These are phyloP conservation scores for Vinca minor DNA, from an alignment of 257 asterid genomes.

Conservation along the genomic window DNA sequence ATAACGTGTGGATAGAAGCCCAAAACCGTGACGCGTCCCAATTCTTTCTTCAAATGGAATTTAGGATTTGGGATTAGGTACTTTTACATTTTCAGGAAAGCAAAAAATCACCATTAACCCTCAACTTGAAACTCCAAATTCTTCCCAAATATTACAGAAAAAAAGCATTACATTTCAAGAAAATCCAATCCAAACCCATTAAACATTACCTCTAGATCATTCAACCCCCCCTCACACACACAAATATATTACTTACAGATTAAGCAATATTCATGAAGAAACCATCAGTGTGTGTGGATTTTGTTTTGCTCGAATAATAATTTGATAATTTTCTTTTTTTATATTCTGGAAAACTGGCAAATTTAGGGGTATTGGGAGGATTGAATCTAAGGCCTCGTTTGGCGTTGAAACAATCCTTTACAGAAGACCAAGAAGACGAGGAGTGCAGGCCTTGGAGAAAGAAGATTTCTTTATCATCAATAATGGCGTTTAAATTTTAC, in stretches of 20 bases:
- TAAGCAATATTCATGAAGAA: too few relatives aligned
- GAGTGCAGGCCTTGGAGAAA: slow-evolving; percentile 81
- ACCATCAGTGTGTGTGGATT: slow-evolving; percentile 6
- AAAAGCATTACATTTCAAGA: neutral
- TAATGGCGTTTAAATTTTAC: slow-evolving; percentile 56
- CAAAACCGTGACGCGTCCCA: too few relatives aligned
- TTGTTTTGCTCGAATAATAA: neutral
- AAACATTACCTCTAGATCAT: neutral
- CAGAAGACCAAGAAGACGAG: slow-evolving; percentile 51
- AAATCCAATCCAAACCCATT: neutral
- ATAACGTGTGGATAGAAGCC: too few relatives aligned
- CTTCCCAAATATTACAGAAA: neutral
- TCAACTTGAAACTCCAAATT: neutral
- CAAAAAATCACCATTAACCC: neutral
- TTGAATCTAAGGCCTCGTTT: slow-evolving; percentile 79
- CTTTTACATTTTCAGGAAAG: neutral
- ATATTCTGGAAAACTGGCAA: slow-evolving; percentile 56
- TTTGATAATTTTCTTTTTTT: neutral
- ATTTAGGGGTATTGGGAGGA: slow-evolving; percentile 64
- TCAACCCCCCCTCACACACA: neutral
- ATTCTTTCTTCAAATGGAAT: neutral
- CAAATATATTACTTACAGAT: neutral
- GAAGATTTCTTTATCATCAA: slow-evolving; percentile 48
- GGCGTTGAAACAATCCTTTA: slow-evolving; percentile 63
- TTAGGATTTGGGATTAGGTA: neutral